phyloP scores from a whole-genome alignment of 345 rosid species.

The Arabis hirsuta region DNA sequence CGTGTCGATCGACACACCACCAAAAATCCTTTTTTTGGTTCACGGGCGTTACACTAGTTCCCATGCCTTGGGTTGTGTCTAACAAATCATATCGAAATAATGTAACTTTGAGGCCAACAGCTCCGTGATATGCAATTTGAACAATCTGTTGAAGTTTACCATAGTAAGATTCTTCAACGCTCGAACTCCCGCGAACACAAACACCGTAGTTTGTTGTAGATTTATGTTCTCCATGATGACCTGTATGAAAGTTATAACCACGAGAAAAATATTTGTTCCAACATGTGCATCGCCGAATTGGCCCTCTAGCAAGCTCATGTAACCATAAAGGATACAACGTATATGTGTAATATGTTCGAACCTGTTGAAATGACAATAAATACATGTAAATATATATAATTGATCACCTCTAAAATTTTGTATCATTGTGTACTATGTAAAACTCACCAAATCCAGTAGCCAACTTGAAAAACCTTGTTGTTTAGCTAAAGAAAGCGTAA shows the following conservation, averaged over 20 bases:
- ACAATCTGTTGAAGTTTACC: not conserved
- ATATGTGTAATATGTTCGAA: not conserved
- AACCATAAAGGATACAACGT: not conserved
- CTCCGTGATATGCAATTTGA: not conserved
- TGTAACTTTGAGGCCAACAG: not conserved
- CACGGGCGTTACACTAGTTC: no score
- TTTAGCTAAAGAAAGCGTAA: no score
- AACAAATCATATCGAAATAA: not conserved
- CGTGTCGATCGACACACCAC: no score
- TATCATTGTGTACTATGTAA: no score
- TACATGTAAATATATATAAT: no score
- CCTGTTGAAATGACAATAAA: not conserved
- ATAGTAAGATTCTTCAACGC: not conserved
- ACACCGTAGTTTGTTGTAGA: not conserved
- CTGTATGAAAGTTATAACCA: not conserved
- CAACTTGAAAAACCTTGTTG: no score
- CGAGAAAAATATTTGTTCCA: not conserved
- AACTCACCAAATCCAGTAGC: no score
- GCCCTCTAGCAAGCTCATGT: not conserved
- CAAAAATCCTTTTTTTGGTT: no score
- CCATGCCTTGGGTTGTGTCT: not conserved
- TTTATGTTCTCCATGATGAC: not conserved
- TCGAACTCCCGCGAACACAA: not conserved
- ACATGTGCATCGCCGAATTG: not conserved
- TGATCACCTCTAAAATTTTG: no score